A percentile compares a stretch with the other conserved stretches of the same genome.
phyloP scores from a whole-genome alignment of 345 rosid genomes.

The Turnera subulata region DNA sequence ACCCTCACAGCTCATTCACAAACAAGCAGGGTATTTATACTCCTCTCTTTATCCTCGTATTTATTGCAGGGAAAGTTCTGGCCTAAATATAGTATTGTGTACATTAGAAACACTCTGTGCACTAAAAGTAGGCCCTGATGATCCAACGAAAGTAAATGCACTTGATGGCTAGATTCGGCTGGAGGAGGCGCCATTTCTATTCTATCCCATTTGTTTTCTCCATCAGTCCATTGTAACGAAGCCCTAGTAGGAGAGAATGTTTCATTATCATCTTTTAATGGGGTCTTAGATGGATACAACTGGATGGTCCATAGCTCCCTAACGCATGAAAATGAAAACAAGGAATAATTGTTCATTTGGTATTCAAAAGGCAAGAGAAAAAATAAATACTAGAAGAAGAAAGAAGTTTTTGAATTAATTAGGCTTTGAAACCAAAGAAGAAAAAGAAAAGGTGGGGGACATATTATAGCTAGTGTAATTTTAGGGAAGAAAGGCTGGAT shows the following conservation, averaged over 20 bases:
- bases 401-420: too few relatives aligned
- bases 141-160: constrained; percentile 11
- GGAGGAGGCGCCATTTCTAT: constrained; percentile 15
- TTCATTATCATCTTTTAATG: constrained; percentile 47
- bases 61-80: too few relatives aligned
- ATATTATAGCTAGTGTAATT: too few relatives aligned
- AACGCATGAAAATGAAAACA: constrained; percentile 28
- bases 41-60: too few relatives aligned
- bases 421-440: background rate
- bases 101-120: too few relatives aligned
- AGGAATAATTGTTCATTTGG: constrained; percentile 15
- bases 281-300: constrained; percentile 47
- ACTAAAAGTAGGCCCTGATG: too few relatives aligned
- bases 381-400: too few relatives aligned
- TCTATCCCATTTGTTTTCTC: constrained; percentile 6
- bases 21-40: too few relatives aligned
- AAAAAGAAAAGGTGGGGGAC: too few relatives aligned
- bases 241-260: constrained; percentile 41
- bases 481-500: too few relatives aligned
- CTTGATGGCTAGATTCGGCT: constrained; percentile 9
- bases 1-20: too few relatives aligned
- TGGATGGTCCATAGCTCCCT: constrained; percentile 45
- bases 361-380: background rate
- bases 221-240: background rate
- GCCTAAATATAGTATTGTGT: too few relatives aligned